Percentiles rank a stretch among this genome's conserved stretches.
Conservation (phyloP, 176 grass and related monocot genomes). For the Zea mays region DNA sequence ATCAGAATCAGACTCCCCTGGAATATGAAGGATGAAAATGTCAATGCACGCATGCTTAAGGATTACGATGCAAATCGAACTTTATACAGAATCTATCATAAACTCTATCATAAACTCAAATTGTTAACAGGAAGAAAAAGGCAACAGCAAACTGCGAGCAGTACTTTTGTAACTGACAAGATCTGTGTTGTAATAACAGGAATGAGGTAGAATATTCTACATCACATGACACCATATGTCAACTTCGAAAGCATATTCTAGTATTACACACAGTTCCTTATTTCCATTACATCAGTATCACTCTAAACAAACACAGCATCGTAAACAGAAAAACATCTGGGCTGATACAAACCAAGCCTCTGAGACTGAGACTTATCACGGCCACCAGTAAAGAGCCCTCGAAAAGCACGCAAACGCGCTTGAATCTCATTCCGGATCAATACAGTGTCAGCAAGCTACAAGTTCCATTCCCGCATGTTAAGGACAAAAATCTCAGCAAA, state of each 20-base stretch:
- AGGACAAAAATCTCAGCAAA: not conserved
- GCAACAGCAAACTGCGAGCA: slow-evolving; percentile 1
- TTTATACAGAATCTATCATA: not conserved
- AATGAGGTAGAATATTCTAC: not conserved
- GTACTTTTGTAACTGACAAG: not conserved
- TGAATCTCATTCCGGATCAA: not conserved
- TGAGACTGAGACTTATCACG: not conserved
- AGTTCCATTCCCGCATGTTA: not conserved
- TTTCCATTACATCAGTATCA: not conserved
- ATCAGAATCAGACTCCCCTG: slow-evolving; percentile 75
- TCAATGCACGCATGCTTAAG: slow-evolving; percentile 22
- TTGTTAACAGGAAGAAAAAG: slow-evolving; percentile 1
- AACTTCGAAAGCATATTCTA: not conserved
- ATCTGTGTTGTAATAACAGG: not conserved
- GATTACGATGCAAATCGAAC: not conserved
- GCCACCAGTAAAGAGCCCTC: not conserved
- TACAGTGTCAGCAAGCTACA: slow-evolving; percentile 9
- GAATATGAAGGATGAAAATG: slow-evolving; percentile 20
- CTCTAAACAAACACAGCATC: slow-evolving; percentile 17
- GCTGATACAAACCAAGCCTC: slow-evolving; percentile 11
- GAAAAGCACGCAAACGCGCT: slow-evolving; percentile 7
- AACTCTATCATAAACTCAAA: slow-evolving; percentile 1
- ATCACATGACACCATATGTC: not conserved
- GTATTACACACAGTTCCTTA: not conserved
- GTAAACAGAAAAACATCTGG: not conserved